Percentiles rank a stretch among this genome's conserved stretches.
Conservation (phyloP, 495 filamentous ascomycete genomes). For the Aspergillus steynii region DNA sequence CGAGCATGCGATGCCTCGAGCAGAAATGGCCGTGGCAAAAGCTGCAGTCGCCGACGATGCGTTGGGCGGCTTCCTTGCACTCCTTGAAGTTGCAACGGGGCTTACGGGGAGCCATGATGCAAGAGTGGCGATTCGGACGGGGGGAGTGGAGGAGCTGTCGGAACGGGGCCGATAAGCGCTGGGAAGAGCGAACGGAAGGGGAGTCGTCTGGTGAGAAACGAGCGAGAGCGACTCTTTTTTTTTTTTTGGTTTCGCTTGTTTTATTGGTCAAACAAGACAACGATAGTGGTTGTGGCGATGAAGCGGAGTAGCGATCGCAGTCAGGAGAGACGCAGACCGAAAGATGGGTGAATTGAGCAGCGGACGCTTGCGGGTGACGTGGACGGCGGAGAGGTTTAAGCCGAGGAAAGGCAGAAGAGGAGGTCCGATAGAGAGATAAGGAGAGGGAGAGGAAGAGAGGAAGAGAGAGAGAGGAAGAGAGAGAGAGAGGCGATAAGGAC, state of each 20-base stretch:
- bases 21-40: slow-evolving; percentile 95
- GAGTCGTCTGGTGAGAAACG: slow-evolving; percentile 24
- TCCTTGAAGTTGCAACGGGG: slow-evolving; percentile 84
- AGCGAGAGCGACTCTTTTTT: neutral
- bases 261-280: neutral
- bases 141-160: slow-evolving; percentile 14
- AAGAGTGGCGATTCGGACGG: slow-evolving; percentile 22
- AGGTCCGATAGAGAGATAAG: slow-evolving; percentile 12
- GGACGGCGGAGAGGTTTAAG: slow-evolving; percentile 32
- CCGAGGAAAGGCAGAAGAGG: slow-evolving; percentile 23
- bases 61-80: slow-evolving; percentile 81
- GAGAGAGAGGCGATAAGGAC: slow-evolving; percentile 4
- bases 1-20: slow-evolving; percentile 87
- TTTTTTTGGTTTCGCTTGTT: neutral
- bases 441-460: slow-evolving; percentile 1
- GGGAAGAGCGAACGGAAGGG: slow-evolving; percentile 41
- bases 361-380: slow-evolving; percentile 3
- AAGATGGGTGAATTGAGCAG: no score
- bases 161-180: slow-evolving; percentile 23
- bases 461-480: neutral
- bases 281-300: neutral
- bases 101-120: slow-evolving; percentile 68
- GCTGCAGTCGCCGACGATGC: slow-evolving; percentile 92
- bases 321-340: neutral
- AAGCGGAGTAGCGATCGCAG: neutral